Base-by-base conservation (phyloP, 257 asterid species). In the Penstemon davidsonii region DNA sequence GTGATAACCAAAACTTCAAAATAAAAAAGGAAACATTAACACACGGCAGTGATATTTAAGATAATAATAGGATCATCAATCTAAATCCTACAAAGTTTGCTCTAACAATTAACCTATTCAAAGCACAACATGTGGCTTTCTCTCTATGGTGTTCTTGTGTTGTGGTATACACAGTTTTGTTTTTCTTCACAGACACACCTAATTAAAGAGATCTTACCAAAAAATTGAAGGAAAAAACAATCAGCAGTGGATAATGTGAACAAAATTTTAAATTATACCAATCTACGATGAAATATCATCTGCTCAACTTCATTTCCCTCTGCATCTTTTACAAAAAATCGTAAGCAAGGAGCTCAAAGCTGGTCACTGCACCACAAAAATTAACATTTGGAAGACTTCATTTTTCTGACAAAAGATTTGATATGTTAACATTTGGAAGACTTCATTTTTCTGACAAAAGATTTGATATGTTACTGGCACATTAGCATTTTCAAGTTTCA, bases 331-430 rank as follows among this genome's bases (percentile, higher is more conserved):
- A 67, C 25, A 9, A 67, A 67, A 15, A 13, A 9, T 8, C 11
- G 36, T 33, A 42, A 15, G 43, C 62, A 42, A 40, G 55, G 19
- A 54, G 44, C 15, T 56, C 65, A 11, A 10, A 55, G 39, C 73
- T 55, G 58, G 64, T 55, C 25, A 68, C 73, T 68, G 59, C 73
- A 68, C 64, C 73, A 68, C 9, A 68, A 55, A 56, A 33, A 33
- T 11, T 25, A 55, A 43, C 33, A 43, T 33, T 55, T 44, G 7
- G 55, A 56, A 43, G 15, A 3, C 53, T 47, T 9, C 50, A 45
- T 45, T 45, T 15, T 15, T 15, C 18, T 3, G 50, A 47, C 2
- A 47, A n/a, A 47, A 47, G 4, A 47, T 10, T 15, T 47, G 53
- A 47, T 15, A 47, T 47, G 9, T 47, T 11, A 15, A 15, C 10